phyloP scores from a whole-genome alignment of 306 rosid genomes.

The Rosa persica region DNA sequence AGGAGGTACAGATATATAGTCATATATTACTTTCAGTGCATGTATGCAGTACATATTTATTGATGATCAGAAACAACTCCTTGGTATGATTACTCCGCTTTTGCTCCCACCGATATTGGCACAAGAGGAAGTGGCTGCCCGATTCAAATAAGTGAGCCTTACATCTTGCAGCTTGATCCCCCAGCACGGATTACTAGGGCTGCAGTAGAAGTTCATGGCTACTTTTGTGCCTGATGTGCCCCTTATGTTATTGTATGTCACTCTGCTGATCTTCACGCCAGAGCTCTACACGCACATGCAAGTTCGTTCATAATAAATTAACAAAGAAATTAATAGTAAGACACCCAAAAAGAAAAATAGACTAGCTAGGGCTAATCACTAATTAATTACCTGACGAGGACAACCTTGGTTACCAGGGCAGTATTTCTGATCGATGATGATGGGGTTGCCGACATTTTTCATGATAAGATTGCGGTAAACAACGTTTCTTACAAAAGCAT shows the following conservation, averaged over 20 bases:
- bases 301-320: background rate
- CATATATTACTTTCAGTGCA: background rate
- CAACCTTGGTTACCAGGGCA: conserved; percentile 15
- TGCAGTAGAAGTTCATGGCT: conserved; percentile 56
- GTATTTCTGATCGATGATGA: conserved; percentile 20
- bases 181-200: conserved; percentile 47
- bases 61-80: conserved; percentile 36
- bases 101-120: conserved; percentile 35
- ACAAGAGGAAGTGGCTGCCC: conserved; percentile 42
- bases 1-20: background rate
- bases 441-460: conserved; percentile 21
- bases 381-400: conserved; percentile 11
- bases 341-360: background rate
- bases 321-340: background rate
- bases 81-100: conserved; percentile 45
- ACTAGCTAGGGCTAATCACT: background rate
- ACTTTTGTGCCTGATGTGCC: conserved; percentile 45
- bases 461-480: conserved; percentile 11
- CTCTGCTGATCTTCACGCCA: conserved; percentile 49
- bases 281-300: conserved; percentile 27
- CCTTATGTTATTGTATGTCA: conserved; percentile 44
- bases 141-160: conserved; percentile 27
- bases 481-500: background rate
- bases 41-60: background rate
- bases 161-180: conserved; percentile 43